Conservation (phyloP, 306 rosid genomes). For the Citrullus mucosospermus region DNA sequence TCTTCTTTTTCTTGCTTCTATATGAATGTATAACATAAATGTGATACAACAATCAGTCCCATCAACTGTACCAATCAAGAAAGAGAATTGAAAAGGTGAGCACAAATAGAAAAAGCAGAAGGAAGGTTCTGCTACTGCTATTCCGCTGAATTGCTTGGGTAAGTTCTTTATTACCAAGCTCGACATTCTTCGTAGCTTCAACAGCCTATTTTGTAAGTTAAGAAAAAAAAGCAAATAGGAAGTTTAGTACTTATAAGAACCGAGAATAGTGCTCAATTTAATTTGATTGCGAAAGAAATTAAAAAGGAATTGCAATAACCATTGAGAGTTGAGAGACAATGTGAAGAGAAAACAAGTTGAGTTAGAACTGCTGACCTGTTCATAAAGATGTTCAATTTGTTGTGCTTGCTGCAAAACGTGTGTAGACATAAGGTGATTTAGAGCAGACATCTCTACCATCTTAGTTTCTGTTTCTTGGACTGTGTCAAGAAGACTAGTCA, state of each 20-base stretch:
- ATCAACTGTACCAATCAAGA: constrained; percentile 89
- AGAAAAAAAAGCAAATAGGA: background rate
- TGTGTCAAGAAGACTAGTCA: constrained; percentile 61
- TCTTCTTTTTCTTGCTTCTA: background rate
- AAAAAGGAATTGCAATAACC: background rate
- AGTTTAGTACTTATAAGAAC: background rate
- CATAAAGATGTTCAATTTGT: constrained; percentile 80
- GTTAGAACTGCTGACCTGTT: constrained; percentile 43
- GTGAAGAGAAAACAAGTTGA: background rate
- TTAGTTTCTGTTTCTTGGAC: constrained; percentile 92
- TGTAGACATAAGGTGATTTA: constrained; percentile 88
- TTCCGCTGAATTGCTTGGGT: constrained; percentile 80
- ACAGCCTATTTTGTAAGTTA: constrained; percentile 47
- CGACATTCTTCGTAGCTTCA: constrained; percentile 83
- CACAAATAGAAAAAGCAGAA: constrained; percentile 72
- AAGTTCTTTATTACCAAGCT: constrained; percentile 88
- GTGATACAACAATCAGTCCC: background rate
- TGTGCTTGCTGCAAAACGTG: constrained; percentile 94
- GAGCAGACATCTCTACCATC: constrained; percentile 98
- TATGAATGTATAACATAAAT: background rate
- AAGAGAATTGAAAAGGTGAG: constrained; percentile 72
- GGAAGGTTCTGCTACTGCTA: constrained; percentile 86
- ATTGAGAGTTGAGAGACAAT: background rate
- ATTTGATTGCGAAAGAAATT: background rate
- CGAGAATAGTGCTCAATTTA: background rate